Evolutionary conservation across 345 rosid genomes (phyloP).

Genomic region (Populus davidiana): DNA sequence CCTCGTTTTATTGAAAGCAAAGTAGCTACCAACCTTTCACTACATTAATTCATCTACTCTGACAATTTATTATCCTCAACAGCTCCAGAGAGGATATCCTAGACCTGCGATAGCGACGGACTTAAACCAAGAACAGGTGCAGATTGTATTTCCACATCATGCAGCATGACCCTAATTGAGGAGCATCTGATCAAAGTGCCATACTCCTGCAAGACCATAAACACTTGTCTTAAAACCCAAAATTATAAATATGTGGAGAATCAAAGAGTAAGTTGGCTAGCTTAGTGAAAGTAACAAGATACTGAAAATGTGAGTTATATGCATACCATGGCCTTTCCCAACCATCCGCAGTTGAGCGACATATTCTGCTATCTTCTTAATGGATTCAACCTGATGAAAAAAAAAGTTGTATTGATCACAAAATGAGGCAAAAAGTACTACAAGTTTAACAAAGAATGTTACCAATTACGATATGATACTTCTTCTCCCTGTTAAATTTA

Average conservation of each 20-base stretch:
- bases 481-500: neutral
- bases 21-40: neutral
- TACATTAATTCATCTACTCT: neutral
- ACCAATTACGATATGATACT: no score
- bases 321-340: conserved; percentile 91
- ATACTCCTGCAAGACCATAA: conserved; percentile 55
- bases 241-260: neutral
- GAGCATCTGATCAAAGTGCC: conserved; percentile 95
- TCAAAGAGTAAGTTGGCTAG: neutral
- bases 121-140: neutral
- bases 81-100: neutral
- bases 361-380: conserved; percentile 73
- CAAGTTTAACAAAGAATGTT: no score
- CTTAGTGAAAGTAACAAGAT: neutral
- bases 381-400: conserved; percentile 61
- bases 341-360: conserved; percentile 86
- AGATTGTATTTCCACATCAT: conserved; percentile 14
- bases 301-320: neutral
- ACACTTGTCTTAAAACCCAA: neutral
- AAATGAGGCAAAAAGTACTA: neutral
- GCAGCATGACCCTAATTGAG: conserved; percentile 46
- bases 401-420: neutral
- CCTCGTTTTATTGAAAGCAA: neutral
- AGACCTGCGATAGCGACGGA: neutral
- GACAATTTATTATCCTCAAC: neutral